Base-by-base conservation (phyloP, 2,329 filamentous ascomycete genomes). In the Tetracladium maxilliforme region DNA sequence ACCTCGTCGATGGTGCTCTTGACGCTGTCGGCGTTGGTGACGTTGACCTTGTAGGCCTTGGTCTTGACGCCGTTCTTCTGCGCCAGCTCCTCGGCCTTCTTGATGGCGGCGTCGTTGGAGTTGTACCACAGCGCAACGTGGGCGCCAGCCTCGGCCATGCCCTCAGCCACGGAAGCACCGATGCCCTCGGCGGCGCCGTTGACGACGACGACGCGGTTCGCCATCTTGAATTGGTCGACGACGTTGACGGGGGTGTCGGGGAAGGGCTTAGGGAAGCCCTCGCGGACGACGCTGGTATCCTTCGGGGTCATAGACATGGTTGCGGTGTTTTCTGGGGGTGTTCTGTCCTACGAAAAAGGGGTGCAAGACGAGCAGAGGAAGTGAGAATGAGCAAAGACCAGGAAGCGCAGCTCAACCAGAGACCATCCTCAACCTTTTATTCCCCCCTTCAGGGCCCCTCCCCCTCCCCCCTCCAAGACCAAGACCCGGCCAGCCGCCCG, bases 171-270 rank as follows among this genome's bases (percentile, higher is more conserved):
- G 0, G 58, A 47, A 21, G 45, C 39, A 1, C 58, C 58, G 20
- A 62, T 51, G 0, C 58, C 58, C 20, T 58, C 56, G 0, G 54
- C 48, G 1, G 56, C 56, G 5, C 58, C 58, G 1, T 45, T 61
- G 2, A 62, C 41, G n/a, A 52, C 47, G 0, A 52, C 48, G 27
- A 53, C 47, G 28, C 48, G 59, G 7, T 47, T 55, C 5, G 36
- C 44, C 36, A 62, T 40, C 10, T 39, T 41, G 23, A 62, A 45
- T 24, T 62, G 58, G 21, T 60, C 47, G 2, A 60, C 24, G 2
- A 59, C 58, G 28, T 59, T 60, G 18, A 36, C 26, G 2, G 53
- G 48, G 0, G 46, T 55, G 27, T 47, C 33, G 4, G 52, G 52
- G 25, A 51, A 47, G 2, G 49, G 49, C 6, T 45, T 44, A 5